Evolutionary conservation across 2,329 filamentous ascomycete genomes (phyloP), one percentile per base, ranked within the genome.

Genomic region (Daldinia sp.): DNA sequence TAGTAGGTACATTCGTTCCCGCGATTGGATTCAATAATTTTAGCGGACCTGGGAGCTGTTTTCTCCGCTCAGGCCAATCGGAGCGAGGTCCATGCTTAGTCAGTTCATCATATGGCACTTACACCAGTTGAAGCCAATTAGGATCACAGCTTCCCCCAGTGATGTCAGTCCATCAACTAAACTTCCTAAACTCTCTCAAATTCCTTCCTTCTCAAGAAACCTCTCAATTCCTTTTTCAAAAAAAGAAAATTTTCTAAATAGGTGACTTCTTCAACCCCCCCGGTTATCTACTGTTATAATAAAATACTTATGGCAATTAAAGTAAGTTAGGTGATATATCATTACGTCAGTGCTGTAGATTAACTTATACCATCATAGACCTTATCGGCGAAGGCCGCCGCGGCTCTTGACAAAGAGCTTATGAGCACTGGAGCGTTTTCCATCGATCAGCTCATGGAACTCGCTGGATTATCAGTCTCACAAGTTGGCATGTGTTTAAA

Each of bases 371-470:
- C 19, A 39, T 8, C 25, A 11, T 56, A 96, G 93, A 96, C 93
- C 23, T 85, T 99, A 23, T 90, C 90, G 8, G 90, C 94, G 39
- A 93, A 95, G 78, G 92, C 93, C 67, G 95, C 95, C 0, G 90
- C 92, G 0, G 91, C 92, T 48, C 85, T 99, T 15, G 95, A 99
- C 76, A 89, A 92, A 77, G 94, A 99, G 75, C 88, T 99, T 65
- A 98, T 99, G 94, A 91, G 87, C 74, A 86, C 87, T 9, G 87
- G 89, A 0, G 93, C 91, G 7, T 99, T 97, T 79, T 96, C 93
- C 9, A 86, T 99, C 57, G 95, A 98, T 75, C 95, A 99, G 78
- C 82, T 99, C 49, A 98, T 99, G 95, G 95, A 98, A 76, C 81
- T 99, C 6, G 95, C 95, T 41, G 95, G 95, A 0, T 84, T 99